phyloP scores from a whole-genome alignment of 2,329 filamentous ascomycete genomes.

The Fusarium buharicum region DNA sequence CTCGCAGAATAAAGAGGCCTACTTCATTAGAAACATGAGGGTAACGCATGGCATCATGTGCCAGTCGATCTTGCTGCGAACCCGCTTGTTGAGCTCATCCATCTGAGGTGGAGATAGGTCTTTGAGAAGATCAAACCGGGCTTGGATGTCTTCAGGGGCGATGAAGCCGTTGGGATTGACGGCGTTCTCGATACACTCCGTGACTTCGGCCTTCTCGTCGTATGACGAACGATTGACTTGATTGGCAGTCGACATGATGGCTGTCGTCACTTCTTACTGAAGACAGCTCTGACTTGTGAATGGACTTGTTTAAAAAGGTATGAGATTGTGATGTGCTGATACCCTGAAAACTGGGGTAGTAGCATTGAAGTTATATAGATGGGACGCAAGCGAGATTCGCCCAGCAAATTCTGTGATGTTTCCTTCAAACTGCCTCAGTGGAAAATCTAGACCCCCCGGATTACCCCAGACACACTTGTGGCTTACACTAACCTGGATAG shows the following conservation, averaged over 20 bases:
- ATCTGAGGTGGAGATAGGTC: conserved; percentile 40
- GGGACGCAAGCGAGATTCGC: not conserved
- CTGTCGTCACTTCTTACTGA: not conserved
- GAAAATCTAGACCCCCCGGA: not conserved
- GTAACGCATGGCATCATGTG: conserved; percentile 39
- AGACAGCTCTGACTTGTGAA: too few species aligned
- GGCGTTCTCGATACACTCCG: conserved; percentile 7
- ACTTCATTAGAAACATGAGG: conserved; percentile 30
- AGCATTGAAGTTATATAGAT: conserved; percentile 8
- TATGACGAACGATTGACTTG: too few species aligned
- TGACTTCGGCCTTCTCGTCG: conserved; percentile 19
- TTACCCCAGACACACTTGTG: not conserved
- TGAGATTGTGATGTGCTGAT: not conserved
- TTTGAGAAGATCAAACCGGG: conserved; percentile 38
- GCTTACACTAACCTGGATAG: too few species aligned
- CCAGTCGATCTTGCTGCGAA: conserved; percentile 48
- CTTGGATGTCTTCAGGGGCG: conserved; percentile 41
- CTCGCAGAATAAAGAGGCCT: not conserved
- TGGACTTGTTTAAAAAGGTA: not conserved
- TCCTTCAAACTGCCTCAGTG: not conserved
- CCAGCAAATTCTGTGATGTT: not conserved
- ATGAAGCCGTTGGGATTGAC: not conserved
- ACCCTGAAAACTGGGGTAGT: conserved; percentile 2
- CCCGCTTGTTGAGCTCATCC: conserved; percentile 42
- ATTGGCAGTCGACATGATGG: conserved; percentile 7